Base-by-base conservation (phyloP, 495 filamentous ascomycete species). In the Penicillium subrubescens region DNA sequence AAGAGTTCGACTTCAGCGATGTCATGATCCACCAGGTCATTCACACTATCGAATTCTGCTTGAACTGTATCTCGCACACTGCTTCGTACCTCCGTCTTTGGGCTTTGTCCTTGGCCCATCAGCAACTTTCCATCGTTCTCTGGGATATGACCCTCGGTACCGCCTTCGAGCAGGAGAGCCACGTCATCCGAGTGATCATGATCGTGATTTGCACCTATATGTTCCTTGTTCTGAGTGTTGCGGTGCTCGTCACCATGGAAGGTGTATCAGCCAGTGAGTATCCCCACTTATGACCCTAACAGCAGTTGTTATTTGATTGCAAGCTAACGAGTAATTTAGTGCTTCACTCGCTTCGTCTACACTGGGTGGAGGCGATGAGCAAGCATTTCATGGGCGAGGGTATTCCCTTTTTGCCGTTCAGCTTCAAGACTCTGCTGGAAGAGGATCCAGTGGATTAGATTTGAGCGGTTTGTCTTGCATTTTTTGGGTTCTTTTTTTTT, bases 321-420 rank as follows among this genome's bases (percentile, higher is more conserved):
- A 53, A 46, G n/a, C 60, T 67, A 63, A 67, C 23, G 10, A 37
- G 11, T 19, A 34, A 17, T 56, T 2, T 43, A 64, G 61, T 95
- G 92, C 85, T 97, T 81, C 96, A 98, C 78, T 93, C 90, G 63
- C 83, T 99, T 67, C 87, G 95, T 82, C 85, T 99, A 62, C 96
- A 97, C 72, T 99, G 95, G 95, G 95, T 99, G 62, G 95, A 99
- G 76, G 93, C 95, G n/a, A 97, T 98, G 88, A 95, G 92, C 80
- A 99, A 99, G 80, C 96, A 97, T 82, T 97, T 97, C 81, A 90
- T 97, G 74, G 96, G 96, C 65, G 93, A 93, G 59, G 95, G 95
- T 48, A 84, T 95, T 73, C 82, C 93, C 41, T 98, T 99, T 79
- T 82, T 90, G 69, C 95, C 95, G 10, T 98, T 99, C 76, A 93